phyloP scores from a whole-genome alignment of 2,329 filamentous ascomycete species.

The Aureobasidium subglaciale region DNA sequence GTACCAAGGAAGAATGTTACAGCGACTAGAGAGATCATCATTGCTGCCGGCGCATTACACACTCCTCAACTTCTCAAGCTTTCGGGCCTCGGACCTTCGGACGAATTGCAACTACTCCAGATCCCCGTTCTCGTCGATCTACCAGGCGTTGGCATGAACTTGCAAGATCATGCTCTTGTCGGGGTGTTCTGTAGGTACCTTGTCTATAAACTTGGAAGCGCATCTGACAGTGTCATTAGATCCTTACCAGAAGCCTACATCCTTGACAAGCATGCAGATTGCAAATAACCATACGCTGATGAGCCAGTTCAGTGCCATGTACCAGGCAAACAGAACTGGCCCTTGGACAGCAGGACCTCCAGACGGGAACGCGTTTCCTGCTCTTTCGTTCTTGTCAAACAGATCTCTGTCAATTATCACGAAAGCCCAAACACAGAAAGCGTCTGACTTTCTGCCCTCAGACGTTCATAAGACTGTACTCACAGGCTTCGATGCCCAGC shows the following conservation, averaged over 20 bases:
- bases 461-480: conserved; percentile 19
- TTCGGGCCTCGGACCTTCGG: conserved; percentile 50
- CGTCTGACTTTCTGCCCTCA: conserved; percentile 19
- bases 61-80: conserved; percentile 28
- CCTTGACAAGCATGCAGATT: conserved; percentile 5
- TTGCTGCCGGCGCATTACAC: conserved; percentile 26
- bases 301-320: conserved; percentile 16
- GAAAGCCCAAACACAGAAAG: conserved; percentile 19
- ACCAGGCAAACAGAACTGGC: conserved; percentile 24
- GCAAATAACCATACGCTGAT: conserved; percentile 7
- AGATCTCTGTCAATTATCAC: conserved; percentile 18
- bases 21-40: conserved; percentile 25
- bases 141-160: conserved; percentile 56
- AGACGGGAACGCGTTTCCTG: conserved; percentile 26
- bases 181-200: conserved; percentile 15
- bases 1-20: conserved; percentile 19
- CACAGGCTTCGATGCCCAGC: conserved; percentile 23
- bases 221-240: background rate
- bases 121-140: conserved; percentile 51
- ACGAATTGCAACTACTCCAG: conserved; percentile 37
- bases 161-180: conserved; percentile 49
- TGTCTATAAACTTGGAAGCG: background rate
- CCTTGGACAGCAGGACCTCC: conserved; percentile 21
- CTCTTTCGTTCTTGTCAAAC: conserved; percentile 21
- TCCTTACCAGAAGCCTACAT: conserved; percentile 7